phyloP scores from a whole-genome alignment of 2,329 filamentous ascomycete genomes.

The Curvularia verruculosa region DNA sequence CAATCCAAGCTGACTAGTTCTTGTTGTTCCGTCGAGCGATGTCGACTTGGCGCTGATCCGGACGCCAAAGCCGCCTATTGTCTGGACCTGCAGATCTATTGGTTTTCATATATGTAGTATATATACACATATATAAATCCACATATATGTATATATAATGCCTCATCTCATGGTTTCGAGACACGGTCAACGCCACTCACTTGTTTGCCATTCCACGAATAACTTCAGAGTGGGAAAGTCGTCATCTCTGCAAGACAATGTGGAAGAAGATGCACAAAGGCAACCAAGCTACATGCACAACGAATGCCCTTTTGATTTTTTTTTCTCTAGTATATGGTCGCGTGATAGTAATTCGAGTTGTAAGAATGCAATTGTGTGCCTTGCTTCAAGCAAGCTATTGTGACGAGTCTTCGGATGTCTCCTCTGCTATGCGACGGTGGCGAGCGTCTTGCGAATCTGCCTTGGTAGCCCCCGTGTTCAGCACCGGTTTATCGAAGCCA shows the following conservation, averaged over 20 bases:
- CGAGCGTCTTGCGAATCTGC: slow-evolving; percentile 37
- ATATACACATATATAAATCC: neutral
- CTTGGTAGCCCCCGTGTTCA: slow-evolving; percentile 25
- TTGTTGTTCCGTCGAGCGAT: neutral
- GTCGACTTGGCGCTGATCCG: neutral
- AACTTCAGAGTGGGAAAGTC: neutral
- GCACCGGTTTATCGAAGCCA: slow-evolving; percentile 26
- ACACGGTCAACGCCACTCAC: neutral
- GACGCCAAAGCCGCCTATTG: neutral
- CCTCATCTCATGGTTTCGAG: neutral
- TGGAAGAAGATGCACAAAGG: too few species aligned
- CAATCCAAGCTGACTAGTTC: neutral
- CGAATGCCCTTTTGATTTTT: neutral
- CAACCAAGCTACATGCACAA: neutral
- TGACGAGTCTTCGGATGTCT: slow-evolving; percentile 17
- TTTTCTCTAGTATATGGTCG: slow-evolving; percentile 1
- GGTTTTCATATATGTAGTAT: neutral
- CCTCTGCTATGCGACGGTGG: slow-evolving; percentile 32
- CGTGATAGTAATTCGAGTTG: neutral
- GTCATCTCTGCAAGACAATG: too few species aligned
- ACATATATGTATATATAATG: neutral
- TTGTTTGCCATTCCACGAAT: neutral
- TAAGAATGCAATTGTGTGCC: neutral
- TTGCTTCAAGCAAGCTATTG: neutral
- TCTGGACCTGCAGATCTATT: neutral